phyloP scores from a whole-genome alignment of 2,329 filamentous ascomycete genomes.

The Neonectria hederae region DNA sequence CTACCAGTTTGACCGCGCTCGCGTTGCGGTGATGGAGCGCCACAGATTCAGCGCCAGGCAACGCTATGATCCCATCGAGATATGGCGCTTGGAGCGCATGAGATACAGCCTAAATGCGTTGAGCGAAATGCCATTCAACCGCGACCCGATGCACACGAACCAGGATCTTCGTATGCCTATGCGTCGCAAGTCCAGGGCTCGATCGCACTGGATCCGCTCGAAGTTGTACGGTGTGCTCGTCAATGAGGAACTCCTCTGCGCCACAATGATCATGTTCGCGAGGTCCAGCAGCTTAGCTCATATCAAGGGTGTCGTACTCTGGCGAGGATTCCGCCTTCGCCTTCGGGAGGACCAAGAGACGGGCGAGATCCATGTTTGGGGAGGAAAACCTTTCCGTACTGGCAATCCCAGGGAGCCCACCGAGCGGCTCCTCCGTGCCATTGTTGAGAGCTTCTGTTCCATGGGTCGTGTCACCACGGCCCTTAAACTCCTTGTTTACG shows the following conservation, averaged over 20 bases:
- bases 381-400: slow-evolving; percentile 48
- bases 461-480: slow-evolving; percentile 71
- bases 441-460: slow-evolving; percentile 75
- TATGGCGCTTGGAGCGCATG: slow-evolving; percentile 45
- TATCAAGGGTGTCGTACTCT: slow-evolving; percentile 48
- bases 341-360: slow-evolving; percentile 33
- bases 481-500: slow-evolving; percentile 67
- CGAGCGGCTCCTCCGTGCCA: slow-evolving; percentile 65
- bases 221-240: slow-evolving; percentile 41
- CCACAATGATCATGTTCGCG: slow-evolving; percentile 53
- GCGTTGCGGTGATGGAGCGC: slow-evolving; percentile 52
- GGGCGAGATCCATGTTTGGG: slow-evolving; percentile 43
- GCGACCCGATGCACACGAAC: slow-evolving; percentile 32
- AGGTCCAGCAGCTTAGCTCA: slow-evolving; percentile 48
- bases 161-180: slow-evolving; percentile 41
- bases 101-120: slow-evolving; percentile 44
- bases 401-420: slow-evolving; percentile 69
- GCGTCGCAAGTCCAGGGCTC: slow-evolving; percentile 42
- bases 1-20: slow-evolving; percentile 55
- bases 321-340: slow-evolving; percentile 44
- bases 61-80: slow-evolving; percentile 18
- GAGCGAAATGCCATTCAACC: slow-evolving; percentile 44
- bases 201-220: slow-evolving; percentile 43
- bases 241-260: slow-evolving; percentile 53
- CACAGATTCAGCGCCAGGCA: slow-evolving; percentile 45